A percentile compares a stretch with the other conserved stretches of the same genome.
Conservation (phyloP, 2,329 filamentous ascomycete genomes). For the Coniochaeta hoffmannii region DNA sequence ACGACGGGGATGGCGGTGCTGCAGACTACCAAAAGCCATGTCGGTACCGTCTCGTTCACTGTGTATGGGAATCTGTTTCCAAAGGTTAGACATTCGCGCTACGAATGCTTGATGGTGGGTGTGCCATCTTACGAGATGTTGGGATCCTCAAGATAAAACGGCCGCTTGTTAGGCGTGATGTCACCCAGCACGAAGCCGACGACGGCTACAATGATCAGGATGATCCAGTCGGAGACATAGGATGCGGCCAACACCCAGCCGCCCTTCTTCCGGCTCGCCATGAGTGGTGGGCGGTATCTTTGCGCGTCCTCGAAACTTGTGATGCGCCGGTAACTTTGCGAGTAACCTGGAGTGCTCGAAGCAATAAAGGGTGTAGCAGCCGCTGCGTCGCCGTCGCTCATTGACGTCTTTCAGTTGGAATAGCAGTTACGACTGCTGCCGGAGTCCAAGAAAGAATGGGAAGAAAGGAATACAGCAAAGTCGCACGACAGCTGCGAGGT, state of each 20-base stretch:
- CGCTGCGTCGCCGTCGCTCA: neutral
- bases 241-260: slow-evolving; percentile 45
- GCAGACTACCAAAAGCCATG: slow-evolving; percentile 56
- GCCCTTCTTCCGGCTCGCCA: slow-evolving; percentile 11
- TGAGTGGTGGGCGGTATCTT: neutral
- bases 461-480: neutral
- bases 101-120: neutral
- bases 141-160: slow-evolving; percentile 66
- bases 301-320: slow-evolving; percentile 1
- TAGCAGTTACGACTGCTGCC: neutral
- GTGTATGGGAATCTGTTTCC: slow-evolving; percentile 59
- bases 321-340: neutral
- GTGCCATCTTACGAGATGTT: slow-evolving; percentile 70
- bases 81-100: no score
- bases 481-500: no score
- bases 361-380: neutral
- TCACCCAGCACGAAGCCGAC: slow-evolving; percentile 53
- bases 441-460: neutral
- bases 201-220: slow-evolving; percentile 52
- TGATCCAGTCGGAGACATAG: slow-evolving; percentile 68
- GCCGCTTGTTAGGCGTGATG: slow-evolving; percentile 57
- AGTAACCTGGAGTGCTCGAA: neutral
- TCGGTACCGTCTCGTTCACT: slow-evolving; percentile 63
- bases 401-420: neutral
- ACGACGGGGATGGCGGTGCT: slow-evolving; percentile 56